Conservation (phyloP, 2,329 filamentous ascomycete genomes). For the Tothia fuscella region DNA sequence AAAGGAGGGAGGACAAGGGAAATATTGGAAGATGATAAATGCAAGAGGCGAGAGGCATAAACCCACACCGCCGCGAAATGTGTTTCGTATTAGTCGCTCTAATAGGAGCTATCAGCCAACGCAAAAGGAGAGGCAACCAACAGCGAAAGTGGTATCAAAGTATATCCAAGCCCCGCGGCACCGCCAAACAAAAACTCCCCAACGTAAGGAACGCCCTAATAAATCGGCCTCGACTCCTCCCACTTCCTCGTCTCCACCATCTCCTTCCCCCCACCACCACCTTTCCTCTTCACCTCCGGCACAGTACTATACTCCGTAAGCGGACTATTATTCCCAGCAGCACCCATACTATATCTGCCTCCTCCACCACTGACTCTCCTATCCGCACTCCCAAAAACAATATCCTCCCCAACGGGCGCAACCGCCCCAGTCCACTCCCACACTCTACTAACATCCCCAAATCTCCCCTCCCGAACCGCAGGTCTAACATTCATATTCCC, state of each 20-base stretch:
- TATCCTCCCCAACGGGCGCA: conserved; percentile 32
- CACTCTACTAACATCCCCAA: conserved; percentile 44
- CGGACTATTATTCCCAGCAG: conserved; percentile 13
- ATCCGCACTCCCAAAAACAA: not conserved
- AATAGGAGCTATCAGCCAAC: too few species aligned
- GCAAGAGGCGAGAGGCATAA: too few species aligned
- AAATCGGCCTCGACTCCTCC: conserved; percentile 37
- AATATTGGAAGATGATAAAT: too few species aligned
- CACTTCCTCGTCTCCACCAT: conserved; percentile 28
- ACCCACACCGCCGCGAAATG: too few species aligned
- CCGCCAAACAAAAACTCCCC: too few species aligned
- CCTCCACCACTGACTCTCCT: not conserved
- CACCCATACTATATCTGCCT: not conserved
- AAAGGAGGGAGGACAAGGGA: too few species aligned
- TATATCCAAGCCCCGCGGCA: too few species aligned
- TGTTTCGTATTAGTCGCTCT: too few species aligned
- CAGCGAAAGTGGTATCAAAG: too few species aligned
- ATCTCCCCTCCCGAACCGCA: conserved; percentile 53
- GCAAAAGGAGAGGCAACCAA: too few species aligned
- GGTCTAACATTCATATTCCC: conserved; percentile 83
- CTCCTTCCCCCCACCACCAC: conserved; percentile 19
- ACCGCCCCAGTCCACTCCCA: conserved; percentile 60
- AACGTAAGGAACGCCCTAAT: too few species aligned
- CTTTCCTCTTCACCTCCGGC: conserved; percentile 15
- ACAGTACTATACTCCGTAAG: conserved; percentile 20